Evolutionary conservation across 306 rosid species (phyloP).

Genomic region (Ziziphus jujuba): DNA sequence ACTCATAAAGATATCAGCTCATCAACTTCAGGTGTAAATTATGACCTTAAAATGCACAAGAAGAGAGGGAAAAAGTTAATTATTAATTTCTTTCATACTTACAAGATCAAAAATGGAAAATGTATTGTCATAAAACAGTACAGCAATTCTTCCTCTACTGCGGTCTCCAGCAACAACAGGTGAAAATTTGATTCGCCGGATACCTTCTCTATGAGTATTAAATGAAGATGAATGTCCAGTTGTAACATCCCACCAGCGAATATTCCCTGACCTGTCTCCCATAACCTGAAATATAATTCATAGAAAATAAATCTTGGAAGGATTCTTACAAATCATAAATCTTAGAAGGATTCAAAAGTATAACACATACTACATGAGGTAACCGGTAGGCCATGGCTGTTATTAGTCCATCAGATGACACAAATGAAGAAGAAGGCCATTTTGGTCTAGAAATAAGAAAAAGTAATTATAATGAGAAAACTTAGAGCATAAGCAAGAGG

Average conservation of each 20-base stretch:
- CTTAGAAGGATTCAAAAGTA: constrained; percentile 19
- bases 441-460: constrained; percentile 70
- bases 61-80: constrained; percentile 12
- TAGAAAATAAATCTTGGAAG: constrained; percentile 21
- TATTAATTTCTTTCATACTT: constrained; percentile 32
- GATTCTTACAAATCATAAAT: constrained; percentile 4
- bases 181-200: constrained; percentile 85
- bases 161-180: constrained; percentile 86
- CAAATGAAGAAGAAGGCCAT: constrained; percentile 96
- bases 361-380: constrained; percentile 82
- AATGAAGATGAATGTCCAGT: constrained; percentile 95
- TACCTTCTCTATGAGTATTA: constrained; percentile 92
- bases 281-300: constrained; percentile 70
- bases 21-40: too few relatives aligned
- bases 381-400: constrained; percentile 99
- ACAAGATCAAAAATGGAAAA: constrained; percentile 96
- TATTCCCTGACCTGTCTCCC: constrained; percentile 93
- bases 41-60: constrained; percentile 9
- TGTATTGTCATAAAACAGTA: constrained; percentile 87
- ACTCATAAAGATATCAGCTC: background rate
- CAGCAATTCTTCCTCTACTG: constrained; percentile 93
- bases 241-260: constrained; percentile 98
- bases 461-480: constrained; percentile 37
- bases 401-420: constrained; percentile 79
- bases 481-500: background rate